A percentile compares a stretch with the other conserved stretches of the same genome.
phyloP scores from a whole-genome alignment of 768 basidiomycete genomes.

The Xanthoconium stramineum region DNA sequence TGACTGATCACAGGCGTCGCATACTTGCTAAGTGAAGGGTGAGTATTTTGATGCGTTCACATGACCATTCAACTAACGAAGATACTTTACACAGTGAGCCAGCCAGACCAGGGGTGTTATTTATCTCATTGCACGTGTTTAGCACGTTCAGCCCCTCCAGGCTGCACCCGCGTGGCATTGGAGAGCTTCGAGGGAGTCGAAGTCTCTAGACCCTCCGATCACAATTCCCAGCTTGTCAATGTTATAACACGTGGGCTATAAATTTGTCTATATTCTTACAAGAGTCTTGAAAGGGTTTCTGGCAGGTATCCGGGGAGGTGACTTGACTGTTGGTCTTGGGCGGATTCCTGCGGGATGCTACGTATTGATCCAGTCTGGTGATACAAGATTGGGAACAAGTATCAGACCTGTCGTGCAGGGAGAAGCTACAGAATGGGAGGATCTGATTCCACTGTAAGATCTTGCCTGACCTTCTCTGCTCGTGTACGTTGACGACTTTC shows the following conservation, averaged over 20 bases:
- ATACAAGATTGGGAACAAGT: background rate
- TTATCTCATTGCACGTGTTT: background rate
- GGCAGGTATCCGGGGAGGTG: background rate
- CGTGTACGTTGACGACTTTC: background rate
- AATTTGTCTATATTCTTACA: background rate
- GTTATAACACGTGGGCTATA: background rate
- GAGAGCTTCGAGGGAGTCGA: background rate
- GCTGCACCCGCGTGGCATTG: too few species aligned
- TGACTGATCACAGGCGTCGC: background rate
- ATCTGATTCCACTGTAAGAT: background rate
- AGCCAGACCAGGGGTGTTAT: background rate
- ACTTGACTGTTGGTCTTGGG: background rate
- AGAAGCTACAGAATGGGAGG: background rate
- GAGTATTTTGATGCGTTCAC: background rate
- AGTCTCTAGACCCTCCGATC: background rate
- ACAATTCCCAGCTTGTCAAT: background rate
- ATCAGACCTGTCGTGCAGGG: background rate
- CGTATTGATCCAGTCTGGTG: background rate
- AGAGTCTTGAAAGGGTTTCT: background rate
- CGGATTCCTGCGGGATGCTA: background rate
- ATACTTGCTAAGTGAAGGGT: background rate
- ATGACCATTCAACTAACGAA: background rate
- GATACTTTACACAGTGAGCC: background rate
- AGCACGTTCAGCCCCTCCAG: background rate
- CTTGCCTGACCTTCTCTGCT: background rate